These are phyloP conservation scores for Triticum timopheevii DNA, from an alignment of 176 grass and related monocot species.

Conservation along the genomic window DNA sequence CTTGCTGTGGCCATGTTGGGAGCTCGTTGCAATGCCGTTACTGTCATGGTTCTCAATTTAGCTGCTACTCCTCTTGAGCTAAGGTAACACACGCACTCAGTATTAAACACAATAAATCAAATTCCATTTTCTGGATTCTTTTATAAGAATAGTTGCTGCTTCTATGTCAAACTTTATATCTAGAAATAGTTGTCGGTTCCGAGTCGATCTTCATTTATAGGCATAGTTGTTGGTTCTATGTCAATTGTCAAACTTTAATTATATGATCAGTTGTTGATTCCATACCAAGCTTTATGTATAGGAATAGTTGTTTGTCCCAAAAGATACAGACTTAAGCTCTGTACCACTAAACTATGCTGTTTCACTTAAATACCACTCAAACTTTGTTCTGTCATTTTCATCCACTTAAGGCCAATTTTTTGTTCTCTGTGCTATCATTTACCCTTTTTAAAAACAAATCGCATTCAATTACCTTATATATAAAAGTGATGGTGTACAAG, in stretches of 20 bases:
- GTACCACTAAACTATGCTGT: neutral
- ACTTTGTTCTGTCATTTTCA: neutral
- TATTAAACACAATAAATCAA: neutral
- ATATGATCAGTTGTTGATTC: no score
- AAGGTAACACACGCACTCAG: conserved; percentile 38
- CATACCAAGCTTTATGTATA: neutral
- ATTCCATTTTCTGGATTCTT: neutral
- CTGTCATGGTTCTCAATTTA: conserved; percentile 80
- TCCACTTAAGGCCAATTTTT: neutral
- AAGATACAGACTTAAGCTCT: neutral
- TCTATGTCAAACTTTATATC: neutral
- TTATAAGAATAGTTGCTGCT: neutral
- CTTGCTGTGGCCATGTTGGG: conserved; percentile 70
- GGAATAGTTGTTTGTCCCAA: neutral
- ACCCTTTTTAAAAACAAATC: no score
- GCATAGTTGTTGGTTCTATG: neutral
- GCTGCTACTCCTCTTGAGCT: conserved; percentile 87
- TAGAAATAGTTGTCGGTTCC: no score
- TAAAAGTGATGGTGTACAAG: neutral
- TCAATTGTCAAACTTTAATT: no score
- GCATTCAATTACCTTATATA: neutral
- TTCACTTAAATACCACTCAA: neutral
- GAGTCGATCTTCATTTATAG: no score
- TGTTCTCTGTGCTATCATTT: neutral
- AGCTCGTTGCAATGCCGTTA: conserved; percentile 70